Conservation (phyloP, 345 rosid species). For the Melaleuca alternifolia region DNA sequence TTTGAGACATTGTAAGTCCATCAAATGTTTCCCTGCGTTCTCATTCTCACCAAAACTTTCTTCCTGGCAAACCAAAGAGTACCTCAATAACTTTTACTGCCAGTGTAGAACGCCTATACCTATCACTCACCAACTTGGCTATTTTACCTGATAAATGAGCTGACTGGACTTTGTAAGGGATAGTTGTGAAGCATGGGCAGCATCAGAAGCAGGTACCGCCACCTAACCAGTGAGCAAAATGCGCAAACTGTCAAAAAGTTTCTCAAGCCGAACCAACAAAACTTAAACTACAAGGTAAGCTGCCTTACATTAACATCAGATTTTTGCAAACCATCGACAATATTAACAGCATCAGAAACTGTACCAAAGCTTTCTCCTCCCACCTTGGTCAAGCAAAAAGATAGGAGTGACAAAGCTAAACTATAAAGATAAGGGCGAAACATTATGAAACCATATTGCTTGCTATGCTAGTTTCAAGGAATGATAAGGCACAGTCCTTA, state of each 20-base stretch:
- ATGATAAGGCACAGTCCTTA: not conserved
- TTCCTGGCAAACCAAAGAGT: not conserved
- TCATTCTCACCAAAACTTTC: not conserved
- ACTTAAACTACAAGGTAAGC: not conserved
- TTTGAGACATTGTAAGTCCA: not conserved
- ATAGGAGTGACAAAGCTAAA: not conserved
- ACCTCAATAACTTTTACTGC: not conserved
- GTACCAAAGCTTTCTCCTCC: not conserved
- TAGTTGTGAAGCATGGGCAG: not conserved
- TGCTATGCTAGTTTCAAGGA: not conserved
- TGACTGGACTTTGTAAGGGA: not conserved
- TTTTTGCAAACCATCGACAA: not conserved
- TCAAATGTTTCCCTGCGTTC: not conserved
- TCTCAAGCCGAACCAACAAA: not conserved
- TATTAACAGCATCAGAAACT: not conserved
- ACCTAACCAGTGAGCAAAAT: not conserved
- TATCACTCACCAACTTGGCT: not conserved
- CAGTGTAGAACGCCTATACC: not conserved
- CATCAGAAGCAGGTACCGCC: not conserved
- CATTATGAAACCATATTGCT: not conserved
- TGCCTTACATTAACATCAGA: slow-evolving; percentile 1
- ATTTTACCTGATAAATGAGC: not conserved
- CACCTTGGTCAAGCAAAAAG: not conserved
- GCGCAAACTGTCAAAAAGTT: not conserved
- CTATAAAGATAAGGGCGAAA: not conserved